Percentiles rank a stretch among this genome's conserved stretches.
phyloP scores from a whole-genome alignment of 306 rosid genomes.

The Quercus rubra region DNA sequence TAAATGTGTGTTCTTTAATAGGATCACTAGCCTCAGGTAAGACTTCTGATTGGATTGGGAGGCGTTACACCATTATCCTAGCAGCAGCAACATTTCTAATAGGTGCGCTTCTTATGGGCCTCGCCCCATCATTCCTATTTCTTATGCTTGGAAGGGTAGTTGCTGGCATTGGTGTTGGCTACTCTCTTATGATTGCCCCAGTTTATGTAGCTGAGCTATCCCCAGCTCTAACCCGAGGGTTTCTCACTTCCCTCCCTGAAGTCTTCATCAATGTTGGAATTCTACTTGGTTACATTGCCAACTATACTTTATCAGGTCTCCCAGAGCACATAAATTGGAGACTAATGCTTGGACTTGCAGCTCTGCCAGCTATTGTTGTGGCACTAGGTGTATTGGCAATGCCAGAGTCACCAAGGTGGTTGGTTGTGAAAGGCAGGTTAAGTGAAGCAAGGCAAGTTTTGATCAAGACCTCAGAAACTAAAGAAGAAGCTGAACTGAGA shows the following conservation, averaged over 20 bases:
- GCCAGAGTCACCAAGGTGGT: conserved; percentile 90
- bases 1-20: conserved; percentile 62
- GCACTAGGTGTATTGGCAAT: conserved; percentile 46
- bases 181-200: conserved; percentile 73
- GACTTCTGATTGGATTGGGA: conserved; percentile 67
- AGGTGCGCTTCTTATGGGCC: conserved; percentile 69
- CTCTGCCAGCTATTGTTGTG: conserved; percentile 53
- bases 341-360: conserved; percentile 70
- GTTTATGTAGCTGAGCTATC: conserved; percentile 76
- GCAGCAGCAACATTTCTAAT: conserved; percentile 54
- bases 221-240: conserved; percentile 59
- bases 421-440: conserved; percentile 49
- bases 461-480: conserved; percentile 25
- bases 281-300: conserved; percentile 58
- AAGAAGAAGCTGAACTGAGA: conserved; percentile 55
- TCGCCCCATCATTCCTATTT: conserved; percentile 53
- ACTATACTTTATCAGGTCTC: conserved; percentile 47
- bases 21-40: conserved; percentile 81
- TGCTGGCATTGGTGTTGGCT: conserved; percentile 77
- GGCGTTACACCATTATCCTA: conserved; percentile 64
- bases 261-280: conserved; percentile 79
- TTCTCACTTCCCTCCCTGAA: conserved; percentile 86
- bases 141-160: conserved; percentile 55
- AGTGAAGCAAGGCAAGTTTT: conserved; percentile 44
- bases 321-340: conserved; percentile 53